These are phyloP conservation scores for Acacia pycnantha DNA, from an alignment of 331 rosid genomes.

Conservation along the genomic window DNA sequence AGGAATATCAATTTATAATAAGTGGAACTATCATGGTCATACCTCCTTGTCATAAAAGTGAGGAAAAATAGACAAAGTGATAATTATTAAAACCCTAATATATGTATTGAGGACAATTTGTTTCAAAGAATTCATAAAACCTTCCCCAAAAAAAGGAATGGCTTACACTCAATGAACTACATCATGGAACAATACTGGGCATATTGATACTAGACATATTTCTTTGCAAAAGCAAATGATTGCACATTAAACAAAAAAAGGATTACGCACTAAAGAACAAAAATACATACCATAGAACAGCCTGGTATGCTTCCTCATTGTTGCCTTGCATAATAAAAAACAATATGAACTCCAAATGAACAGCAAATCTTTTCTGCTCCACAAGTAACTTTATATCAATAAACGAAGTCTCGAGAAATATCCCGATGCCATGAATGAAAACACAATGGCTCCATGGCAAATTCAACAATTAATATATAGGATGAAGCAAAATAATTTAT, in stretches of 20 bases:
- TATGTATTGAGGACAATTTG: slow-evolving; percentile 14
- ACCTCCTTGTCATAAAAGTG: not conserved
- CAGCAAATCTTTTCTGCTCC: slow-evolving; percentile 56
- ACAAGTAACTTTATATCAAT: slow-evolving; percentile 24
- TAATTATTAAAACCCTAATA: not conserved
- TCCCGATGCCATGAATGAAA: not conserved
- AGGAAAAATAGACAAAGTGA: not conserved
- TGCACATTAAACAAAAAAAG: not conserved
- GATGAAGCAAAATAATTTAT: not conserved
- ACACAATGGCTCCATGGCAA: slow-evolving; percentile 7
- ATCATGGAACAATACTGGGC: slow-evolving; percentile 9
- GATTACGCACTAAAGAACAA: slow-evolving; percentile 14
- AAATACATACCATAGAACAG: slow-evolving; percentile 51
- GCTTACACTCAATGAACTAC: not conserved
- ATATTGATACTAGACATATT: slow-evolving; percentile 8
- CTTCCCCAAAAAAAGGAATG: not conserved
- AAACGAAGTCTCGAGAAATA: slow-evolving; percentile 23
- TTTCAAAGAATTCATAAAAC: not conserved
- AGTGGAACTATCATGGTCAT: not conserved
- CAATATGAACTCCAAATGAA: slow-evolving; percentile 57
- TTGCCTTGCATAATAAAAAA: slow-evolving; percentile 58
- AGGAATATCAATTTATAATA: not conserved
- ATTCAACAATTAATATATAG: not conserved
- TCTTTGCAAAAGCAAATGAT: slow-evolving; percentile 5
- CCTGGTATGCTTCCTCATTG: slow-evolving; percentile 52